Conservation (phyloP, 2,329 filamentous ascomycete species). For the Cladosporium colombiae region DNA sequence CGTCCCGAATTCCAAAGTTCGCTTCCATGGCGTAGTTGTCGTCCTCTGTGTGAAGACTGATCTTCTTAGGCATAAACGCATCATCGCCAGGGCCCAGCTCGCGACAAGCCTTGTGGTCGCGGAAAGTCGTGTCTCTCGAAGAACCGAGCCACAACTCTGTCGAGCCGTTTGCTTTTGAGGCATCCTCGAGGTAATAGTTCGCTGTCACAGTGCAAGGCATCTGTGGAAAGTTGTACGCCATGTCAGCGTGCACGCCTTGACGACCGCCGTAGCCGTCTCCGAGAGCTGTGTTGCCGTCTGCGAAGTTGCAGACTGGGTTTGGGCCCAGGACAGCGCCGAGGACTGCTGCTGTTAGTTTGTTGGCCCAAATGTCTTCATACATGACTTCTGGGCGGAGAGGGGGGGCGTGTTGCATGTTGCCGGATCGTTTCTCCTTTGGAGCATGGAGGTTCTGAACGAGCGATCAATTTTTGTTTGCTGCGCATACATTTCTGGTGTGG, state of each 20-base stretch:
- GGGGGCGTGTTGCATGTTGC: conserved; percentile 47
- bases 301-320: conserved; percentile 51
- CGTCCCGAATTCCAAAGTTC: neutral
- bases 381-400: conserved; percentile 33
- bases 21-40: conserved; percentile 1
- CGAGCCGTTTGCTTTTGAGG: neutral
- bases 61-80: neutral
- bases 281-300: neutral
- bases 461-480: neutral
- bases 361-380: conserved; percentile 39
- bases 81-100: neutral
- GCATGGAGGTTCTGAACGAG: neutral
- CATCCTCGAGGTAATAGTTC: neutral
- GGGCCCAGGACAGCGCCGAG: conserved; percentile 48
- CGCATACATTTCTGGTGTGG: neutral
- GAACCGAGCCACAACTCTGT: neutral
- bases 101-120: neutral
- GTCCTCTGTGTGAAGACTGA: neutral
- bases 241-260: neutral
- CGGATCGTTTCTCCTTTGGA: neutral
- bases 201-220: neutral
- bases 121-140: neutral
- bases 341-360: neutral
- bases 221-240: neutral
- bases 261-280: neutral